Evolutionary conservation across 306 rosid species (phyloP).

Genomic region (Lupinus albus): DNA sequence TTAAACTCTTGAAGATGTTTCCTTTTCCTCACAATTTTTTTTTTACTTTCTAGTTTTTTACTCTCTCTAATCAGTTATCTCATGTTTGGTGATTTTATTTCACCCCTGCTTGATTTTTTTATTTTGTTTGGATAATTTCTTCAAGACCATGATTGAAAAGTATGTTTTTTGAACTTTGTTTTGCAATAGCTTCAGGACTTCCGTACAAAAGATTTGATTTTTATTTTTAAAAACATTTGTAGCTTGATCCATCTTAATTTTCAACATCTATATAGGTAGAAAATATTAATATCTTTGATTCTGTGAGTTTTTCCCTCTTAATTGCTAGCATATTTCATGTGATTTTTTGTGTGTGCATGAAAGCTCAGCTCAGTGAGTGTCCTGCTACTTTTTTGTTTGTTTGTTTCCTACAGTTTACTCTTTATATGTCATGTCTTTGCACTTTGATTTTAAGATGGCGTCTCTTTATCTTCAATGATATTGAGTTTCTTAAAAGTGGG

Average conservation of each 20-base stretch:
- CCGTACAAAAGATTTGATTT: neutral
- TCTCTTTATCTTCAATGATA: neutral
- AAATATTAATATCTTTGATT: neutral
- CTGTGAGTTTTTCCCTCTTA: neutral
- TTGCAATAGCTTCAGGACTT: neutral
- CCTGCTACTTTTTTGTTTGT: neutral
- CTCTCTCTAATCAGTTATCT: neutral
- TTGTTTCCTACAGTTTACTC: constrained; percentile 3
- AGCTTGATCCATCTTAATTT: too few species aligned
- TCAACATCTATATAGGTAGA: too few species aligned
- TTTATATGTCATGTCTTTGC: neutral
- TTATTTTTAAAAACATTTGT: too few species aligned
- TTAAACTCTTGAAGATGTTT: neutral
- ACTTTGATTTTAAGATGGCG: neutral
- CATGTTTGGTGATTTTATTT: too few species aligned
- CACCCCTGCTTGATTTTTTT: constrained; percentile 1
- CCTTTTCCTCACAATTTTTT: neutral
- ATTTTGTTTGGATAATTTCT: constrained; percentile 12
- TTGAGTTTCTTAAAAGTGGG: neutral
- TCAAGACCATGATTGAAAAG: constrained; percentile 11
- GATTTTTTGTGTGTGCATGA: too few species aligned
- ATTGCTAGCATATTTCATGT: constrained; percentile 5
- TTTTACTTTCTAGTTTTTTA: too few species aligned
- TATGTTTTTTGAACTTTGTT: neutral
- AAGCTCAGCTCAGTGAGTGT: too few species aligned